Conservation (phyloP, 2,329 filamentous ascomycete species). For the Drechslerella coelobrocha region DNA sequence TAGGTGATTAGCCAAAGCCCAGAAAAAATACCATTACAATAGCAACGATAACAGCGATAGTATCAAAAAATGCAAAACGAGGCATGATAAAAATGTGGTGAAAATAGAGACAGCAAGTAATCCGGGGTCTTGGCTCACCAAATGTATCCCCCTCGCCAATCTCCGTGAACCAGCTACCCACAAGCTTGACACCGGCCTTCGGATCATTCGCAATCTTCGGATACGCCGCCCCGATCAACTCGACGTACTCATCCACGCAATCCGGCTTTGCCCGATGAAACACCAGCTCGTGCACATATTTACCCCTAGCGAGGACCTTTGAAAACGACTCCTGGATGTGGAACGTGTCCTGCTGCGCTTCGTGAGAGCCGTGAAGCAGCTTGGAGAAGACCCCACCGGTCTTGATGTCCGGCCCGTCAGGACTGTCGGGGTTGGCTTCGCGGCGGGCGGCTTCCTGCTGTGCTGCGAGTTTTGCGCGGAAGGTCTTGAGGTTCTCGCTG, state of each 20-base stretch:
- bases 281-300: slow-evolving; percentile 98
- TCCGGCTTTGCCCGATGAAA: slow-evolving; percentile 96
- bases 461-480: slow-evolving; percentile 79
- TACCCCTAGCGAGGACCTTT: slow-evolving; percentile 90
- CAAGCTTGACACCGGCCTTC: slow-evolving; percentile 92
- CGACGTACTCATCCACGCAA: slow-evolving; percentile 91
- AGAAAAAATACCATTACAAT: too few species aligned
- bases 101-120: slow-evolving; percentile 14
- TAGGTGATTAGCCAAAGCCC: too few species aligned
- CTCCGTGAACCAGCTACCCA: slow-evolving; percentile 97
- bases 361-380: slow-evolving; percentile 95
- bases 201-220: slow-evolving; percentile 82
- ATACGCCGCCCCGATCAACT: slow-evolving; percentile 89
- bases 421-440: slow-evolving; percentile 65
- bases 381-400: slow-evolving; percentile 69
- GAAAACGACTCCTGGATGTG: slow-evolving; percentile 97
- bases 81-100: too few species aligned
- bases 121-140: too few species aligned
- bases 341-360: slow-evolving; percentile 89
- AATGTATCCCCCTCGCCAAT: slow-evolving; percentile 98
- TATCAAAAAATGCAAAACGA: too few species aligned
- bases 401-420: slow-evolving; percentile 57
- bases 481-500: slow-evolving; percentile 81
- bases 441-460: slow-evolving; percentile 67
- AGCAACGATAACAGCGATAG: too few species aligned